phyloP scores from a whole-genome alignment of 257 asterid genomes.

The Gentiana macrophylla region DNA sequence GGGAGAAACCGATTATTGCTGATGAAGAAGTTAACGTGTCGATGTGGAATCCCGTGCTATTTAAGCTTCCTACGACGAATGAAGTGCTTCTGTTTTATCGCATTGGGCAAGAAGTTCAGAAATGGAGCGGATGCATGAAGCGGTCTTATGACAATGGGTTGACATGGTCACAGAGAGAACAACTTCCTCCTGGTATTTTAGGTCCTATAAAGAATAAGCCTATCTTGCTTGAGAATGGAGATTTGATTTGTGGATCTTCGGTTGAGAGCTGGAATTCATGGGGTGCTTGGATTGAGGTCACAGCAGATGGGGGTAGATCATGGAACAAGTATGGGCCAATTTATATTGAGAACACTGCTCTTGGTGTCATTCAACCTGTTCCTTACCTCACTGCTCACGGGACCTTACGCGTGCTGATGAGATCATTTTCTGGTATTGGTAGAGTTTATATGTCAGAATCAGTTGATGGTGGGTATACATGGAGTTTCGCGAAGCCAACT shows the following conservation, averaged over 20 bases:
- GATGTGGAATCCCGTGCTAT: conserved; percentile 76
- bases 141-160: conserved; percentile 66
- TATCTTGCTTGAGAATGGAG: conserved; percentile 69
- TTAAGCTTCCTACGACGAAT: conserved; percentile 7
- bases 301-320: conserved; percentile 62
- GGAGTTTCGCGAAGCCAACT: conserved; percentile 77
- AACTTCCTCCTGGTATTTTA: conserved; percentile 93
- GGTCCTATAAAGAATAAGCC: conserved; percentile 98
- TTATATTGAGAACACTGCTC: conserved; percentile 42
- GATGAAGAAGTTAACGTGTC: conserved; percentile 67
- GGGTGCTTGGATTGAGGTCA: conserved; percentile 99
- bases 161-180: conserved; percentile 76
- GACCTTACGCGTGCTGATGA: conserved; percentile 57
- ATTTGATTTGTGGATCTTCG: conserved; percentile 93
- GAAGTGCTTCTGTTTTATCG: conserved; percentile 1
- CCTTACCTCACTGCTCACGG: conserved; percentile 78
- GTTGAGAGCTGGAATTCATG: conserved; percentile 98
- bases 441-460: conserved; percentile 86
- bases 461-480: conserved; percentile 66
- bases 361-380: conserved; percentile 90
- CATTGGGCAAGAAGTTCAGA: no score
- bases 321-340: conserved; percentile 94
- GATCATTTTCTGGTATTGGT: conserved; percentile 55
- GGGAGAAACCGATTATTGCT: conserved; percentile 70
- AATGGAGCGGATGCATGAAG: conserved; percentile 95